Evolutionary conservation across 768 basidiomycete species (phyloP).

Genomic region (Boletus tomentosulus): DNA sequence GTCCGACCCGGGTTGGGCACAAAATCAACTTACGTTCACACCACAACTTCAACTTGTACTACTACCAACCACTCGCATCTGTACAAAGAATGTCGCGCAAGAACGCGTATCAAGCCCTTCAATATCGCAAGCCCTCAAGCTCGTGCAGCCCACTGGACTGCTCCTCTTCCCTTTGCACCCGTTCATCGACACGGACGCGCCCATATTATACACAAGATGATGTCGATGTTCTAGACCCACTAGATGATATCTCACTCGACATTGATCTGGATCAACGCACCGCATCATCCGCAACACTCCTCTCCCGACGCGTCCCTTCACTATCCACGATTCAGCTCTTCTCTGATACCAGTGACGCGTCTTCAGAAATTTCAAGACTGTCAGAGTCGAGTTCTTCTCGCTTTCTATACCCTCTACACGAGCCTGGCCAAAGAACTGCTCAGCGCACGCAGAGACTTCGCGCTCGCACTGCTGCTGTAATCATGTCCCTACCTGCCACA

Average conservation of each 20-base stretch:
- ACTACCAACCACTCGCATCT: constrained; percentile 5
- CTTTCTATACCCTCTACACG: constrained; percentile 12
- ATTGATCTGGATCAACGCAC: constrained; percentile 16
- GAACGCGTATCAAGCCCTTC: constrained; percentile 8
- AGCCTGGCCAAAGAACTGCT: constrained; percentile 26
- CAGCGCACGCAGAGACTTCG: constrained; percentile 24
- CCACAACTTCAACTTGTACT: constrained; percentile 22
- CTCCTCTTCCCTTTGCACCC: constrained; percentile 1
- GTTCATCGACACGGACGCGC: constrained; percentile 5
- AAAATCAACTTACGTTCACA: constrained; percentile 29
- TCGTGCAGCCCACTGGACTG: neutral
- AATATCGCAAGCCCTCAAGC: constrained; percentile 1
- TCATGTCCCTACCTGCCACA: constrained; percentile 28
- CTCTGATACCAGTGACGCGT: constrained; percentile 7
- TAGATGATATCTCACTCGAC: constrained; percentile 10
- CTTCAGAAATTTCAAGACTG: constrained; percentile 2
- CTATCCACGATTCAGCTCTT: neutral
- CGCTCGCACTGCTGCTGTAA: constrained; percentile 23
- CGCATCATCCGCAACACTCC: constrained; percentile 20
- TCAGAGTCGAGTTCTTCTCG: constrained; percentile 9
- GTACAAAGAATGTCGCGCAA: constrained; percentile 15
- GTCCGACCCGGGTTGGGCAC: constrained; percentile 6
- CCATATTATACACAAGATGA: neutral
- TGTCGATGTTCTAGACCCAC: constrained; percentile 3
- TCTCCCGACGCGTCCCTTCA: constrained; percentile 15